Conservation (phyloP, 176 grass and related monocot species). For the Aegilops umbellulata region DNA sequence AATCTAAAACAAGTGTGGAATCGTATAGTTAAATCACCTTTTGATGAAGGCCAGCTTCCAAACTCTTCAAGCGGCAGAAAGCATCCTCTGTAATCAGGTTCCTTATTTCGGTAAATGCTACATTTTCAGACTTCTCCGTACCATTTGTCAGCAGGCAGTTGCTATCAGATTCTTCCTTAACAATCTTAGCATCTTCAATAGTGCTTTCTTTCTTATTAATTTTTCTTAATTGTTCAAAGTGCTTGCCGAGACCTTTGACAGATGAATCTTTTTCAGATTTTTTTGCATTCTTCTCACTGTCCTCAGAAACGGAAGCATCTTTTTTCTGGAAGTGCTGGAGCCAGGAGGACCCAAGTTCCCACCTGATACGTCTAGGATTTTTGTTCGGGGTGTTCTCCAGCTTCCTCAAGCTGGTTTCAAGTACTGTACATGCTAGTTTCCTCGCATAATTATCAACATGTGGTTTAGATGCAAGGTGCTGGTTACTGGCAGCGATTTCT, state of each 20-base stretch:
- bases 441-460: conserved; percentile 39
- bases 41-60: conserved; percentile 66
- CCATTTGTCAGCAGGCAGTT: conserved; percentile 27
- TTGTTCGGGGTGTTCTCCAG: conserved; percentile 40
- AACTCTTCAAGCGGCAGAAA: conserved; percentile 64
- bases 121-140: conserved; percentile 27
- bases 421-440: conserved; percentile 59
- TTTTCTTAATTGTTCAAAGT: conserved; percentile 85
- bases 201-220: conserved; percentile 73
- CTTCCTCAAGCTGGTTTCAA: conserved; percentile 69
- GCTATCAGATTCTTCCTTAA: conserved; percentile 59
- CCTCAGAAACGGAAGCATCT: conserved; percentile 43
- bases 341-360: conserved; percentile 93
- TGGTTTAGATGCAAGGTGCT: conserved; percentile 34
- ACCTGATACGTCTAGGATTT: conserved; percentile 64
- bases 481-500: conserved; percentile 36
- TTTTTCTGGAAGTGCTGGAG: conserved; percentile 89
- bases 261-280: conserved; percentile 48
- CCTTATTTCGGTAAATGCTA: conserved; percentile 46
- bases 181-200: conserved; percentile 31
- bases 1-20: background rate
- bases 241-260: conserved; percentile 90
- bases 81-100: conserved; percentile 60
- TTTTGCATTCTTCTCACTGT: conserved; percentile 30
- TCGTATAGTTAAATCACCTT: conserved; percentile 57